These are phyloP conservation scores for Cryptosporidium xiaoi DNA, from an alignment of 169 alveolate species.

Conservation along the genomic window DNA sequence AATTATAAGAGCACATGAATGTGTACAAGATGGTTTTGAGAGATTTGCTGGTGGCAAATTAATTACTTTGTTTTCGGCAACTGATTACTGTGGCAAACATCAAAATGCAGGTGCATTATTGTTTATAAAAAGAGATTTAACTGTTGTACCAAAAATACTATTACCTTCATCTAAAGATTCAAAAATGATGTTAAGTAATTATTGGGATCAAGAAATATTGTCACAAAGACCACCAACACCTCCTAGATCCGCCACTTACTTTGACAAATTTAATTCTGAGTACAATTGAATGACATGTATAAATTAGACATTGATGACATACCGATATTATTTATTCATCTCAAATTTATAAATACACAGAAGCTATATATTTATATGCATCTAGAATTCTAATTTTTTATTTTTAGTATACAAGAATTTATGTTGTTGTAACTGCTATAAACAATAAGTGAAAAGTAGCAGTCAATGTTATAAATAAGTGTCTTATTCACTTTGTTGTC, in stretches of 20 bases:
- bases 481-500: too few relatives aligned
- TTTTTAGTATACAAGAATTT: too few relatives aligned
- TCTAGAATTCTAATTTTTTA: too few relatives aligned
- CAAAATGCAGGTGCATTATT: slow-evolving; percentile 96
- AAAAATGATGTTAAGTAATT: slow-evolving; percentile 6
- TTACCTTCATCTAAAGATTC: slow-evolving; percentile 90
- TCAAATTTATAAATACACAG: too few relatives aligned
- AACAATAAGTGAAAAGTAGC: too few relatives aligned
- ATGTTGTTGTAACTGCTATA: too few relatives aligned
- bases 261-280: slow-evolving; percentile 56
- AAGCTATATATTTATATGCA: too few relatives aligned
- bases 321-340: too few relatives aligned
- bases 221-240: slow-evolving; percentile 73
- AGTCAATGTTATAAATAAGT: too few relatives aligned
- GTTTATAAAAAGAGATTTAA: slow-evolving; percentile 94
- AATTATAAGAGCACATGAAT: slow-evolving; percentile 98
- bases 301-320: too few relatives aligned
- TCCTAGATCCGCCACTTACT: slow-evolving; percentile 66
- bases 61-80: slow-evolving; percentile 98
- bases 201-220: slow-evolving; percentile 67
- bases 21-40: slow-evolving; percentile 99
- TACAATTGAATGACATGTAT: neutral
- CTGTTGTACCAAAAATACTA: slow-evolving; percentile 97
- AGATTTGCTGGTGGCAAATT: slow-evolving; percentile 99
- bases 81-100: slow-evolving; percentile 99